Conservation (phyloP, 495 filamentous ascomycete genomes). For the Darksidea phi region DNA sequence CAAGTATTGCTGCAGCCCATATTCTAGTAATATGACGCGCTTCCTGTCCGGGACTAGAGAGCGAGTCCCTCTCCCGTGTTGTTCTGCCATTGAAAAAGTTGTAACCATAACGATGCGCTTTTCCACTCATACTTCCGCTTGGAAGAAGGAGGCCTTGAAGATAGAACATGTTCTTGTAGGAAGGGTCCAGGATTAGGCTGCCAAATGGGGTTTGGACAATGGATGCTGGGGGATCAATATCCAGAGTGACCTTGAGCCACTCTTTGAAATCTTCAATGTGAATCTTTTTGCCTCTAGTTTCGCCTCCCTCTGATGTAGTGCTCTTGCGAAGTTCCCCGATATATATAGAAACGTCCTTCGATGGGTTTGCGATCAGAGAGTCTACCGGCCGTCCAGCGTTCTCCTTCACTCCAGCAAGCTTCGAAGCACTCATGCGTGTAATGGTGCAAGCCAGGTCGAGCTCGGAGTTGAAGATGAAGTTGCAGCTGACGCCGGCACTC, state of each 20-base stretch:
- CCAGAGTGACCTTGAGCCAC: slow-evolving; percentile 9
- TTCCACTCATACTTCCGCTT: not conserved
- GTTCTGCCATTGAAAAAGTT: slow-evolving; percentile 1
- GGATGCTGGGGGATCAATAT: slow-evolving; percentile 1
- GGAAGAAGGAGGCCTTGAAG: slow-evolving; percentile 1
- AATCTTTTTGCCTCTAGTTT: not conserved
- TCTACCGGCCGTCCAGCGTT: not conserved
- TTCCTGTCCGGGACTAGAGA: not conserved
- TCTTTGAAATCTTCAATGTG: not conserved
- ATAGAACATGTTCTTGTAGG: not conserved
- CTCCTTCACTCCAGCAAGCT: not conserved
- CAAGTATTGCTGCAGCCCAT: not conserved
- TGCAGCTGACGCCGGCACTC: slow-evolving; percentile 4
- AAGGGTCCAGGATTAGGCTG: not conserved
- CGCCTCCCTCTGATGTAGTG: not conserved
- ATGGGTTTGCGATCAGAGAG: not conserved
- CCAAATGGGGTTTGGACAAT: not conserved
- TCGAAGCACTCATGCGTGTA: not conserved
- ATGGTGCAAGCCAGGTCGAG: not conserved
- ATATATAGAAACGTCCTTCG: slow-evolving; percentile 5
- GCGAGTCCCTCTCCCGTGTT: not conserved
- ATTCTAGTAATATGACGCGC: not conserved
- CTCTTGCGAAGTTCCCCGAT: not conserved
- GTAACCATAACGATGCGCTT: slow-evolving; percentile 6
- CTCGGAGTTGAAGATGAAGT: slow-evolving; percentile 3